A percentile compares a stretch with the other conserved stretches of the same genome.
Conservation (phyloP, 352 stramenopile species). For the Globisporangium takayamanum region DNA sequence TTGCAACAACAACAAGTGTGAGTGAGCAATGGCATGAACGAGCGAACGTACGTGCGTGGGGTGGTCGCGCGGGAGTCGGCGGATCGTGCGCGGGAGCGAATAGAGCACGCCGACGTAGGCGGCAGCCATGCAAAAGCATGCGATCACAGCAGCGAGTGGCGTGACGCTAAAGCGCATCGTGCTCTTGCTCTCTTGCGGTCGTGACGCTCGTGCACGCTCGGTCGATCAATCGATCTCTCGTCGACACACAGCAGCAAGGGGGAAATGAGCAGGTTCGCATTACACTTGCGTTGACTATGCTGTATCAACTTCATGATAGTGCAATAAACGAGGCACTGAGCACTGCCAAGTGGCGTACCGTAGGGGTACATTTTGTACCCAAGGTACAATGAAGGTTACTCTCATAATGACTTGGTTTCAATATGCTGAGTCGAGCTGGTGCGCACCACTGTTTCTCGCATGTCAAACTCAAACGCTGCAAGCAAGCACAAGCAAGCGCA, state of each 20-base stretch:
- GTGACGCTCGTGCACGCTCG: not conserved
- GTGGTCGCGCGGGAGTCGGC: slow-evolving; percentile 72
- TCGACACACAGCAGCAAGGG: not conserved
- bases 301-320: not conserved
- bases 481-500: slow-evolving; percentile 23
- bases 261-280: slow-evolving; percentile 20
- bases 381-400: not conserved
- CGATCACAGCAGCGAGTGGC: slow-evolving; percentile 50
- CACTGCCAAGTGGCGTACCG: not conserved
- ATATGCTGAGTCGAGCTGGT: no score
- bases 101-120: slow-evolving; percentile 87
- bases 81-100: slow-evolving; percentile 65
- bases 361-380: not conserved
- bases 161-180: slow-evolving; percentile 82
- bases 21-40: not conserved
- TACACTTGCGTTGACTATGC: slow-evolving; percentile 7
- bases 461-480: not conserved
- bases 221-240: not conserved
- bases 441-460: slow-evolving; percentile 1
- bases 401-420: no score
- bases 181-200: not conserved
- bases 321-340: not conserved
- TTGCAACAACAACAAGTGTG: not conserved
- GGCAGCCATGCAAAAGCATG: slow-evolving; percentile 75
- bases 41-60: slow-evolving; percentile 60